These are phyloP conservation scores for Amanita pseudoporphyria DNA, from an alignment of 768 basidiomycete species.

Conservation along the genomic window DNA sequence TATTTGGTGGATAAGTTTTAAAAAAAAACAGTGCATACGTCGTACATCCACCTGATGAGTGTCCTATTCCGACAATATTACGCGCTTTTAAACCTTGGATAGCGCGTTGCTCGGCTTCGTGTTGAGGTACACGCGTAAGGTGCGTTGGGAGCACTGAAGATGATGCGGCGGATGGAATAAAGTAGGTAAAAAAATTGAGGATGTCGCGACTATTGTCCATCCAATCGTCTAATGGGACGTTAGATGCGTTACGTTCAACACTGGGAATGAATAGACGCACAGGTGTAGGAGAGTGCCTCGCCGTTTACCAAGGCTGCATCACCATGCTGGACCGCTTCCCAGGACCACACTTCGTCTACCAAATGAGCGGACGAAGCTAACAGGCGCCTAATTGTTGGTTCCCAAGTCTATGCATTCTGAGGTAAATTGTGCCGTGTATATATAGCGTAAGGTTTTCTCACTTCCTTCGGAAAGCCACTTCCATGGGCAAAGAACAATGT, in stretches of 20 bases:
- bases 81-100: neutral
- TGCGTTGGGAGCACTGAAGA: constrained; percentile 36
- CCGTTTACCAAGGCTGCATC: constrained; percentile 72
- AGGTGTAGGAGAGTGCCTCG: constrained; percentile 42
- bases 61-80: too few relatives aligned
- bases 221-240: constrained; percentile 90
- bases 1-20: too few relatives aligned
- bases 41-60: too few relatives aligned
- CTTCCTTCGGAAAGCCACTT: constrained; percentile 87
- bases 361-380: constrained; percentile 30
- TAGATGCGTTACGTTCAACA: too few relatives aligned
- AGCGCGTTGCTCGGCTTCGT: too few relatives aligned
- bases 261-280: too few relatives aligned
- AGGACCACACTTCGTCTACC: constrained; percentile 68
- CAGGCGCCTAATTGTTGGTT: constrained; percentile 50
- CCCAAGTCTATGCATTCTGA: constrained; percentile 54
- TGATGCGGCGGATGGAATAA: too few relatives aligned
- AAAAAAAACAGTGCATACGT: too few relatives aligned
- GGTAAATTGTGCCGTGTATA: neutral
- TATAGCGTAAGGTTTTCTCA: constrained; percentile 17
- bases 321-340: constrained; percentile 81
- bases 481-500: constrained; percentile 78
- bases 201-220: constrained; percentile 69
- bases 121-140: constrained; percentile 35
- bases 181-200: too few relatives aligned